Base-by-base conservation (phyloP, 495 filamentous ascomycete genomes). In the Xylaria flabelliformis region DNA sequence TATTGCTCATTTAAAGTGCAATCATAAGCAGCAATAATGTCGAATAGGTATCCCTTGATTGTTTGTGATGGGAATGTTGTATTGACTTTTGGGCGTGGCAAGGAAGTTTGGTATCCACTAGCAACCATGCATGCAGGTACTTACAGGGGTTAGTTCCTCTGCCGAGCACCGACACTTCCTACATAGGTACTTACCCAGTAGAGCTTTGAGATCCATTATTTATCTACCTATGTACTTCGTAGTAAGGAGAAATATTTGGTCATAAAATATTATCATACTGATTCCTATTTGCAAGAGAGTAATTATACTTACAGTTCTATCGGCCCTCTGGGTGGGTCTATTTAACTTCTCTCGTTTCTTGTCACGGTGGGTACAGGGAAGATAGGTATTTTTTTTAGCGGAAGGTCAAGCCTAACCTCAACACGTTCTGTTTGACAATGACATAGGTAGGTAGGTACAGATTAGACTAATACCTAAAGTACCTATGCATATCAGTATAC, bases 51-150 rank as follows among this genome's bases (percentile, higher is more conserved):
- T 59, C 21, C 46, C 36, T 53, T 69, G 44, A 50, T 24, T 15
- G 42, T 24, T 63, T 46, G 41, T 70, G 67, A 48, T 39, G n/a
- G 26, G 44, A 70, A 71, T 64, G 58, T 48, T 65, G 29, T 72
- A 62, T 73, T 73, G 71, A 73, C 71, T 73, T 69, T 73, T 21
- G 62, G 12, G 10, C 51, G 10, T 58, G 13, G 12, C 3, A n/a
- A 4, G 55, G 55, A 39, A 53, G 67, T 17, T 61, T 21, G 64
- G 71, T 73, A 67, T 73, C 71, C 71, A 68, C 71, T 53, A 42
- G 71, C 71, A 73, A 73, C 71, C 55, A 41, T 59, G 70, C 48
- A 32, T 34, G 50, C 42, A 29, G 26, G 26, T 2, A 61, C 48
- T 71, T 65, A 62, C 46, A 71, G 36, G 56, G 69, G 44, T 39